These are phyloP conservation scores for Inga oerstediana DNA, from an alignment of 306 rosid species.

Conservation along the genomic window DNA sequence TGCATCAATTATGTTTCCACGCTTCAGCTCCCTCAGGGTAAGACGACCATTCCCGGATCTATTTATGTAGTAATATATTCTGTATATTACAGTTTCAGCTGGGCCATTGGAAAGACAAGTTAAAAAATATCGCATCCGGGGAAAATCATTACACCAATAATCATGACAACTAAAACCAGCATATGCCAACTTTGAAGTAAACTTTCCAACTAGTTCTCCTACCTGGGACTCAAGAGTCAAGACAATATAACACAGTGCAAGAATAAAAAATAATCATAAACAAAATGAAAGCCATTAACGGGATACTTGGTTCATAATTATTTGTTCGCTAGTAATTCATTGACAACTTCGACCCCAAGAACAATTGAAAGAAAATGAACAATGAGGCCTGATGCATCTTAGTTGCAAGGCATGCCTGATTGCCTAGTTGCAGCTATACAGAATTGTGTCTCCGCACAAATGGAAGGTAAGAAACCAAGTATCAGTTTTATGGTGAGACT, in stretches of 20 bases:
- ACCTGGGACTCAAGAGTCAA: not conserved
- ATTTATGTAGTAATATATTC: conserved; percentile 97
- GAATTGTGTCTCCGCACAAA: not conserved
- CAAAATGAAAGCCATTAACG: not conserved
- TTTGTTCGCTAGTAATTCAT: conserved; percentile 12
- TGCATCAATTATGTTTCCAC: conserved; percentile 94
- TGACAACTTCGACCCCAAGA: not conserved
- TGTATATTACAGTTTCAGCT: conserved; percentile 99
- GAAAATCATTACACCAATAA: conserved; percentile 26
- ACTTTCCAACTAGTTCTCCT: conserved; percentile 10
- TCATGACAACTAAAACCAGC: conserved; percentile 16
- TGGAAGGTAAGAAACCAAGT: conserved; percentile 6
- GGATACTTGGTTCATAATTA: conserved; percentile 1
- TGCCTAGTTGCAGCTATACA: conserved; percentile 10
- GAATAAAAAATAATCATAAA: not conserved
- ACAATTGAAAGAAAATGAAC: not conserved
- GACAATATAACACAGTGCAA: not conserved
- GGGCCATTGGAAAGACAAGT: conserved; percentile 57
- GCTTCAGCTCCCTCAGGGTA: conserved; percentile 93
- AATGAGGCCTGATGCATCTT: not conserved
- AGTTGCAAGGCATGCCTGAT: not conserved
- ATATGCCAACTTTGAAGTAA: conserved; percentile 21
- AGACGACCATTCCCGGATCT: conserved; percentile 89
- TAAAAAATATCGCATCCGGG: conserved; percentile 27
- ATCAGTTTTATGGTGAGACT: not conserved